phyloP scores from a whole-genome alignment of 2,329 filamentous ascomycete genomes.

The Talaromyces piceae region DNA sequence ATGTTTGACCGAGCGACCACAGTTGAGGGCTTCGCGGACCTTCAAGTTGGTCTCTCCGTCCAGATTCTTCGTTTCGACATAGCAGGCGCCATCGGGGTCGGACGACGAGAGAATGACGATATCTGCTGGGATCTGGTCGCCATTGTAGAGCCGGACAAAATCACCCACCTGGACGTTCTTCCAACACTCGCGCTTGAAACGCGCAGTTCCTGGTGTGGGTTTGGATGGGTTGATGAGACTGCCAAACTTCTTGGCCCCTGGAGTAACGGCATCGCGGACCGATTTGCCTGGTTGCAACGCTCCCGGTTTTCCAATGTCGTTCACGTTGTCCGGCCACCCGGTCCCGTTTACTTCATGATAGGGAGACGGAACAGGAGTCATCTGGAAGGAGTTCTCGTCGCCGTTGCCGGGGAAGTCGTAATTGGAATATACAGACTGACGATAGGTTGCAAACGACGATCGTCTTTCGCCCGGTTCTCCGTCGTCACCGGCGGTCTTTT shows the following conservation, averaged over 20 bases:
- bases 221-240: slow-evolving; percentile 67
- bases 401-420: slow-evolving; percentile 31
- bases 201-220: slow-evolving; percentile 59
- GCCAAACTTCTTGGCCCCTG: slow-evolving; percentile 47
- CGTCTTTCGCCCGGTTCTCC: slow-evolving; percentile 38
- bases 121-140: slow-evolving; percentile 91
- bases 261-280: slow-evolving; percentile 18
- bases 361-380: slow-evolving; percentile 90
- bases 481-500: slow-evolving; percentile 29
- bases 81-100: slow-evolving; percentile 88
- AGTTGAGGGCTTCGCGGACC: slow-evolving; percentile 82
- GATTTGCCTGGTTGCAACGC: slow-evolving; percentile 26
- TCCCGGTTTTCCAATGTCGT: slow-evolving; percentile 21
- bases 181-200: slow-evolving; percentile 91
- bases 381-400: slow-evolving; percentile 65
- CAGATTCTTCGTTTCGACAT: slow-evolving; percentile 96
- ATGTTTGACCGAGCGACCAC: slow-evolving; percentile 73
- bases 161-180: slow-evolving; percentile 93
- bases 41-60: slow-evolving; percentile 98
- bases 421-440: slow-evolving; percentile 50
- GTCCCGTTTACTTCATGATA: slow-evolving; percentile 46
- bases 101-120: slow-evolving; percentile 88
- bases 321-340: slow-evolving; percentile 31
- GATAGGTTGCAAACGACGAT: slow-evolving; percentile 53
- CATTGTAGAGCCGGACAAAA: slow-evolving; percentile 92